phyloP scores from a whole-genome alignment of 106 monocot genomes.

The Ottelia alismoides region DNA sequence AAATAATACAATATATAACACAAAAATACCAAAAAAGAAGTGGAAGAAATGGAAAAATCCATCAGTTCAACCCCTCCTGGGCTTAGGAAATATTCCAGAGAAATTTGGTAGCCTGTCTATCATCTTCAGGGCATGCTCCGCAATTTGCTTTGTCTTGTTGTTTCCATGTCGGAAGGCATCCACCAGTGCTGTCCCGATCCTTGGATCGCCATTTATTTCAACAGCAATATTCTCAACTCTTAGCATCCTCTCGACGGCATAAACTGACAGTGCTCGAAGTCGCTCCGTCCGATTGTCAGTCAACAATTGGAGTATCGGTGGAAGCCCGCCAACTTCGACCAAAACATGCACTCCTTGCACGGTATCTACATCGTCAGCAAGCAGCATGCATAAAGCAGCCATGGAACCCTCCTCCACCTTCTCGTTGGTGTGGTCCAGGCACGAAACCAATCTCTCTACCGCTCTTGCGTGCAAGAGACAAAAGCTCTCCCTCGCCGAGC shows the following conservation, averaged over 20 bases:
- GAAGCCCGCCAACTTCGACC: slow-evolving; percentile 50
- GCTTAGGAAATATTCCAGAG: slow-evolving; percentile 60
- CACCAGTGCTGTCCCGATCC: slow-evolving; percentile 59
- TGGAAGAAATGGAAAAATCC: too few relatives aligned
- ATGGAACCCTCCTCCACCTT: slow-evolving; percentile 64
- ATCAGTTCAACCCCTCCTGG: too few relatives aligned
- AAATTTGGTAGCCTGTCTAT: slow-evolving; percentile 85
- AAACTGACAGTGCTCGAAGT: slow-evolving; percentile 55
- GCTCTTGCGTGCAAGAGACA: slow-evolving; percentile 72
- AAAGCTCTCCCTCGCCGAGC: slow-evolving; percentile 67
- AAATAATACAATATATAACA: too few relatives aligned
- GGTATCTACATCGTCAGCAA: slow-evolving; percentile 29
- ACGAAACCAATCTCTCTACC: slow-evolving; percentile 68
- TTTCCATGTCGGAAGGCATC: slow-evolving; percentile 78
- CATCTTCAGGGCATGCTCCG: slow-evolving; percentile 77
- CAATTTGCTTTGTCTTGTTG: slow-evolving; percentile 63
- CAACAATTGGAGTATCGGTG: slow-evolving; percentile 55
- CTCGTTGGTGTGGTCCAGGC: slow-evolving; percentile 70
- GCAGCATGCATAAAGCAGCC: slow-evolving; percentile 36
- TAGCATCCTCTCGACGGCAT: slow-evolving; percentile 87
- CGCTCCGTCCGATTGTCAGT: slow-evolving; percentile 43
- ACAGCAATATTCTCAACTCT: slow-evolving; percentile 62
- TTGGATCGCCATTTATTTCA: slow-evolving; percentile 42
- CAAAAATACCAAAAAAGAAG: too few relatives aligned
- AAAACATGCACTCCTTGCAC: slow-evolving; percentile 52